A percentile compares a stretch with the other conserved stretches of the same genome.
These are phyloP conservation scores for Suillus brevipes DNA, from an alignment of 768 basidiomycete species.

Conservation along the genomic window DNA sequence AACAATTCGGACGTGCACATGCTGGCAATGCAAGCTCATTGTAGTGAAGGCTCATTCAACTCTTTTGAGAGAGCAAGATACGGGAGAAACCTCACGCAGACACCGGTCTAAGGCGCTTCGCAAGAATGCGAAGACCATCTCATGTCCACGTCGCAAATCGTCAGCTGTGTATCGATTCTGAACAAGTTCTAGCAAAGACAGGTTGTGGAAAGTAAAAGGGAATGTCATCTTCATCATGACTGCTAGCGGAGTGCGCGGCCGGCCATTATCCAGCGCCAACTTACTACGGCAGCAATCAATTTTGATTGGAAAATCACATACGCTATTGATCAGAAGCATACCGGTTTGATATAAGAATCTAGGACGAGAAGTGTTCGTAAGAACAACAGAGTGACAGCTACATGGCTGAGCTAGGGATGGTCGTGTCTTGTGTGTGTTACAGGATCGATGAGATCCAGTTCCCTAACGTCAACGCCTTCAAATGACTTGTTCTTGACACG, in stretches of 20 bases:
- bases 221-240: neutral
- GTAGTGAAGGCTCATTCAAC: neutral
- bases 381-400: neutral
- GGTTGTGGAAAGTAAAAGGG: neutral
- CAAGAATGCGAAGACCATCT: neutral
- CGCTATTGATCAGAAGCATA: neutral
- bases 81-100: neutral
- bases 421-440: slow-evolving; percentile 15
- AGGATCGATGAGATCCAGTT: slow-evolving; percentile 62
- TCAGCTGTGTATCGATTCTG: neutral
- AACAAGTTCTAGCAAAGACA: neutral
- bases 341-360: neutral
- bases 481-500: slow-evolving; percentile 71
- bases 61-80: neutral
- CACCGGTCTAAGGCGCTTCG: neutral
- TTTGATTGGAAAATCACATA: neutral
- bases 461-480: slow-evolving; percentile 64
- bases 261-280: neutral
- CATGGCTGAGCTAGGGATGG: neutral
- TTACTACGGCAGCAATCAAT: too few relatives aligned
- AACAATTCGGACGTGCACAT: neutral
- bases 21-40: neutral
- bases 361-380: neutral
- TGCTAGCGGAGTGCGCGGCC: neutral
- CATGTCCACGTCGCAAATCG: neutral